Evolutionary conservation across 768 basidiomycete genomes (phyloP).

Genomic region (Mrakia gelida): DNA sequence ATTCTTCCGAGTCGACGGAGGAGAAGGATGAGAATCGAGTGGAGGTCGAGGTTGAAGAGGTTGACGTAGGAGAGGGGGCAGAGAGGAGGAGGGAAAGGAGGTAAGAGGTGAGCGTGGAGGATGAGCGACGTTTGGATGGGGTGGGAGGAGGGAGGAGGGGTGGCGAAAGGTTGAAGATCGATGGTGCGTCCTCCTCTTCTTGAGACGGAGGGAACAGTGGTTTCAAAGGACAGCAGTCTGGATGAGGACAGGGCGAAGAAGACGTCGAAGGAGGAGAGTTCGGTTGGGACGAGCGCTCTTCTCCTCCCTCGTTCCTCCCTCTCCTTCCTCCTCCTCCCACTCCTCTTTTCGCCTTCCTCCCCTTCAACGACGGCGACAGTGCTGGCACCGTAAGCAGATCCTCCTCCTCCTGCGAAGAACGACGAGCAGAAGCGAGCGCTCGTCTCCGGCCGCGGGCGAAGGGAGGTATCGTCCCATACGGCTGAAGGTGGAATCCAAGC

Average conservation of each 20-base stretch:
- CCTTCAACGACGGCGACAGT: not conserved
- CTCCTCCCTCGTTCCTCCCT: not conserved
- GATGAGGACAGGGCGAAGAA: not conserved
- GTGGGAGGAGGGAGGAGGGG: not conserved
- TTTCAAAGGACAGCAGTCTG: not conserved
- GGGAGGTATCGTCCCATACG: not conserved
- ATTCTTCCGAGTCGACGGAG: not conserved
- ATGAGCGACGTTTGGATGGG: not conserved
- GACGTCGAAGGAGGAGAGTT: not conserved
- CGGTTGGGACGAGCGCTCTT: not conserved
- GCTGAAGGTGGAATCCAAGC: not conserved
- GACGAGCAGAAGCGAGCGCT: not conserved
- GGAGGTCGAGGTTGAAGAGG: not conserved
- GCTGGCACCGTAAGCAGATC: not conserved
- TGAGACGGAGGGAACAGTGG: not conserved
- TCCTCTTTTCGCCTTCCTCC: not conserved
- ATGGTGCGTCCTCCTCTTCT: not conserved
- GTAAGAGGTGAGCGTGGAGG: not conserved
- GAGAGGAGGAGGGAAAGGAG: constrained; percentile 6
- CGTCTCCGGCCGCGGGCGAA: not conserved
- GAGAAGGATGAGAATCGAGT: not conserved
- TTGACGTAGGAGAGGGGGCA: not conserved
- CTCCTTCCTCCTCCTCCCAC: not conserved
- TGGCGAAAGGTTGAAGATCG: not conserved
- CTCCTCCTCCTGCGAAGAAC: not conserved